Percentiles rank a stretch among this genome's conserved stretches.
Evolutionary conservation across 495 filamentous ascomycete genomes (phyloP).

Genomic region (Penicillium taxi): DNA sequence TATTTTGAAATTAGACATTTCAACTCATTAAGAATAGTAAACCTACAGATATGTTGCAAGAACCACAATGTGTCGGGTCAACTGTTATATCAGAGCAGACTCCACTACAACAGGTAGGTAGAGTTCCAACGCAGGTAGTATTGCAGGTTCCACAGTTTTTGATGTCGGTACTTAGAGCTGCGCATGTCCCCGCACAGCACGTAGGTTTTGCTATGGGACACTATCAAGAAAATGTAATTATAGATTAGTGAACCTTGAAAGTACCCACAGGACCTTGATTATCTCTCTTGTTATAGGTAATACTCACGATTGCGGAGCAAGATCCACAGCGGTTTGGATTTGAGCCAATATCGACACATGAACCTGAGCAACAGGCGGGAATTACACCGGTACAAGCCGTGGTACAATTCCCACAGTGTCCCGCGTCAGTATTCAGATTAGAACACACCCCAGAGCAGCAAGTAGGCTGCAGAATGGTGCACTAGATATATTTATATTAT

Average conservation of each 20-base stretch:
- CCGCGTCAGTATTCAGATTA: constrained; percentile 1
- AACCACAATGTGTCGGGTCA: not conserved
- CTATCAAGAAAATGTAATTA: no score
- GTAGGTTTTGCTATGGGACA: no score
- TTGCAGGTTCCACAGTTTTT: no score
- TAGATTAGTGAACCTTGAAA: no score
- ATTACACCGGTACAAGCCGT: no score
- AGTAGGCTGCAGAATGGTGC: not conserved
- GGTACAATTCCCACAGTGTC: constrained; percentile 2
- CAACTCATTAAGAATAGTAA: not conserved
- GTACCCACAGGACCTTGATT: no score
- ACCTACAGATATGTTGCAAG: not conserved
- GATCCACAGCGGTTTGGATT: not conserved
- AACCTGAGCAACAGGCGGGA: constrained; percentile 3
- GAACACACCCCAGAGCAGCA: constrained; percentile 6
- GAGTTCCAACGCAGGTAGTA: not conserved
- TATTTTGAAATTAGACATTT: not conserved
- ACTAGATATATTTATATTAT: not conserved
- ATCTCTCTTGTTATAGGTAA: no score
- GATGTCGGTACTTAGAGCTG: no score
- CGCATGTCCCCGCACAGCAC: no score
- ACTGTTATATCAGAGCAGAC: not conserved
- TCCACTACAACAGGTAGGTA: not conserved
- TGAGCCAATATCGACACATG: not conserved
- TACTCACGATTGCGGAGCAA: no score